A percentile compares a stretch with the other conserved stretches of the same genome.
Evolutionary conservation across 179 eudicot species (phyloP).

Genomic region (Vitellaria paradoxa): DNA sequence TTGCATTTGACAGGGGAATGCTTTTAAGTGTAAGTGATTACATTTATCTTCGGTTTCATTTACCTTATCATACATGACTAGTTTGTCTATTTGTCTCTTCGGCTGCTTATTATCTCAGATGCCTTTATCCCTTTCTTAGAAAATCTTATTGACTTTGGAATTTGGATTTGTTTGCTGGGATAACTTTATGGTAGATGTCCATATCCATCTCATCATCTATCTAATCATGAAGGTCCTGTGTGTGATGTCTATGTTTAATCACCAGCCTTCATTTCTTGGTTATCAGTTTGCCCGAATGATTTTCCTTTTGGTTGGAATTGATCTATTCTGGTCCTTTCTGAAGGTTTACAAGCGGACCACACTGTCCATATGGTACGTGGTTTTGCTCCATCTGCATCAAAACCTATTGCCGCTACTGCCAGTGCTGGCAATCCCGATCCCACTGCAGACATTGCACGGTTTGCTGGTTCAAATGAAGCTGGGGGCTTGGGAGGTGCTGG

Average conservation of each 20-base stretch:
- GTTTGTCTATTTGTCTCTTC: not conserved
- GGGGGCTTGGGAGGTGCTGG: slow-evolving; percentile 63
- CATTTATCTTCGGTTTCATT: not conserved
- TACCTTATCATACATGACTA: not conserved
- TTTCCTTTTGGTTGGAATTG: not conserved
- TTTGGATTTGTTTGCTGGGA: not conserved
- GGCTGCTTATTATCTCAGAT: not conserved
- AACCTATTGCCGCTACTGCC: slow-evolving; percentile 38
- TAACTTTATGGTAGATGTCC: too few relatives aligned
- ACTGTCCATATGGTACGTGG: slow-evolving; percentile 98
- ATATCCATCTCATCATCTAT: not conserved
- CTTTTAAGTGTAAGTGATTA: not conserved
- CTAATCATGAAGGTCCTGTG: not conserved
- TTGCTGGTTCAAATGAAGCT: slow-evolving; percentile 40
- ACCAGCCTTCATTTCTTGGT: slow-evolving; percentile 6
- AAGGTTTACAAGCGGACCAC: slow-evolving; percentile 91
- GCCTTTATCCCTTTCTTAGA: not conserved
- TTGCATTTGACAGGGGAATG: not conserved
- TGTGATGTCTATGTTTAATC: slow-evolving; percentile 1
- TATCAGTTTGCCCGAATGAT: not conserved
- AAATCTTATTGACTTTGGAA: not conserved
- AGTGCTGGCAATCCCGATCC: slow-evolving; percentile 42
- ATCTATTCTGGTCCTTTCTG: slow-evolving; percentile 8
- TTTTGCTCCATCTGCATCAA: slow-evolving; percentile 56
- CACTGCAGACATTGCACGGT: slow-evolving; percentile 36